Percentiles rank a stretch among this genome's conserved stretches.
Conservation (phyloP, 352 stramenopile species). For the Phytopythium oedochilum region DNA sequence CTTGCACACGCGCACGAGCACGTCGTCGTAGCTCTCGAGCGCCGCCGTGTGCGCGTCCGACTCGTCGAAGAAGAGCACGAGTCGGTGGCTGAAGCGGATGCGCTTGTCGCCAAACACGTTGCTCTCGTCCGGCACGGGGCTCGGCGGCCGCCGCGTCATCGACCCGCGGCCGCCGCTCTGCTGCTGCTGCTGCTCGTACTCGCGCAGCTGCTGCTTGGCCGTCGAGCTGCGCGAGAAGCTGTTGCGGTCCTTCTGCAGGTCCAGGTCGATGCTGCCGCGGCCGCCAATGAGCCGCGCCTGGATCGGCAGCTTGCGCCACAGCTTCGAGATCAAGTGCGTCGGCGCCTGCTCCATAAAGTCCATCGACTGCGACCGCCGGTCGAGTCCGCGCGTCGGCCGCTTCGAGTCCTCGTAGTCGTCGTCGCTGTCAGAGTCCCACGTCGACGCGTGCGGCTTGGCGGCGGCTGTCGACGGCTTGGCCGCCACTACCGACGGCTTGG, state of each 20-base stretch:
- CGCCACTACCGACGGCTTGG: not conserved
- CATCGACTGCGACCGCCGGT: conserved; percentile 64
- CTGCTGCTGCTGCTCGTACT: conserved; percentile 14
- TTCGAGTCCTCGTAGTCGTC: conserved; percentile 67
- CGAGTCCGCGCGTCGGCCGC: conserved; percentile 48
- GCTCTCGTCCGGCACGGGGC: conserved; percentile 35
- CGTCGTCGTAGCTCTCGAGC: conserved; percentile 75
- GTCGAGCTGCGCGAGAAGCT: conserved; percentile 57
- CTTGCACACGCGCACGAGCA: conserved; percentile 63
- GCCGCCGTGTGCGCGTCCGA: conserved; percentile 17
- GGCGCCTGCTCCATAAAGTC: conserved; percentile 77
- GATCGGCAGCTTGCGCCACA: conserved; percentile 76
- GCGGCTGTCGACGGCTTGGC: conserved; percentile 14
- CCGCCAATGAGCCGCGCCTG: conserved; percentile 56
- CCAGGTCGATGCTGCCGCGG: conserved; percentile 44
- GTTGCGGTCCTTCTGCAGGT: conserved; percentile 57
- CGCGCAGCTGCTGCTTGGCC: conserved; percentile 33
- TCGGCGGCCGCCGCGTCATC: conserved; percentile 17
- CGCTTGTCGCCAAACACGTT: conserved; percentile 42
- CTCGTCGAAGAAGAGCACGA: conserved; percentile 17
- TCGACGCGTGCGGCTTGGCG: conserved; percentile 38
- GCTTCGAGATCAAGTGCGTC: conserved; percentile 72
- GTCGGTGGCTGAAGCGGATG: conserved; percentile 33
- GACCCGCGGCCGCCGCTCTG: conserved; percentile 23
- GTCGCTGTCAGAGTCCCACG: conserved; percentile 68